Evolutionary conservation across 208 protist genomes (phyloP).

Genomic region (Crithidia brevicula): DNA sequence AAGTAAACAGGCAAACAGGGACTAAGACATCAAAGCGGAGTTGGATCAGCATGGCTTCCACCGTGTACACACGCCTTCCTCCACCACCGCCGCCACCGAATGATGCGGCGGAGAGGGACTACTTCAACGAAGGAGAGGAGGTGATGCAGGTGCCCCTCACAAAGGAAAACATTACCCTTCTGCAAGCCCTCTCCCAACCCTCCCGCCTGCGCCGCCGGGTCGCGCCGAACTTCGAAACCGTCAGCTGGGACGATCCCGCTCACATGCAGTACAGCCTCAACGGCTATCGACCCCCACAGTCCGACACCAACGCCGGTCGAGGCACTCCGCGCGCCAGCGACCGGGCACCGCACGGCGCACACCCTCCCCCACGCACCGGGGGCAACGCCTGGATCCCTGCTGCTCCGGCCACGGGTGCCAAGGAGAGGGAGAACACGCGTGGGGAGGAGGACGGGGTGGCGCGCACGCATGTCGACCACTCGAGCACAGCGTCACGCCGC

Average conservation of each 20-base stretch:
- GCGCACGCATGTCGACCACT: too few species aligned
- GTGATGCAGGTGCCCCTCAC: conserved; percentile 4
- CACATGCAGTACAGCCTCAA: conserved; percentile 29
- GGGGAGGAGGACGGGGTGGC: too few species aligned
- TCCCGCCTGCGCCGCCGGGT: conserved; percentile 26
- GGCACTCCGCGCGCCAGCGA: background rate
- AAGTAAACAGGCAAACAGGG: background rate
- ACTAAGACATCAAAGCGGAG: background rate
- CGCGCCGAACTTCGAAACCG: conserved; percentile 19
- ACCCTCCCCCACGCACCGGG: background rate
- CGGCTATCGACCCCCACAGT: conserved; percentile 6
- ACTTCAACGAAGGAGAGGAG: background rate
- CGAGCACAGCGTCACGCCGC: too few species aligned
- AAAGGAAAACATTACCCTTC: conserved; percentile 4
- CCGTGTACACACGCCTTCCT: conserved; percentile 3
- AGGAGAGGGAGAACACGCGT: too few species aligned
- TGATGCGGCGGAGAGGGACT: background rate
- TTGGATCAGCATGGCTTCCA: conserved; percentile 5
- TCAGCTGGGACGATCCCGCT: conserved; percentile 21
- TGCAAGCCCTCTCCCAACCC: conserved; percentile 25
- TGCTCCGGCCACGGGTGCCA: too few species aligned
- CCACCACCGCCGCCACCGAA: conserved; percentile 8
- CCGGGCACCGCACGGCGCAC: background rate
- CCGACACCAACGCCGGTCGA: background rate
- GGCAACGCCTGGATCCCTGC: too few species aligned